phyloP scores from a whole-genome alignment of 2,329 filamentous ascomycete species.

The Elsinoe fawcettii region DNA sequence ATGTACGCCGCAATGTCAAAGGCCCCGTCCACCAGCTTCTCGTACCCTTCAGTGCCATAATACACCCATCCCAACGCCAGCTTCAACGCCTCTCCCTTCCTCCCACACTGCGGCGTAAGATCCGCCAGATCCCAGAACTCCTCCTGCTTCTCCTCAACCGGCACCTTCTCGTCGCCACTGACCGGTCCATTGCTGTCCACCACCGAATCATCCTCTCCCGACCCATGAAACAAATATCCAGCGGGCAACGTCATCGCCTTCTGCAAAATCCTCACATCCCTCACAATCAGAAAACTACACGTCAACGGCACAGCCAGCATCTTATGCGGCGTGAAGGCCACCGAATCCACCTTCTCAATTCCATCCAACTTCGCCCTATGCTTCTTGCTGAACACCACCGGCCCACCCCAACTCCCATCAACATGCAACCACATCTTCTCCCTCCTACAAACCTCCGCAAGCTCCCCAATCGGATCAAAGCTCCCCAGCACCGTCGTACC shows the following conservation, averaged over 20 bases:
- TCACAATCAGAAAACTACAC: slow-evolving; percentile 78
- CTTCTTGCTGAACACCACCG: slow-evolving; percentile 65
- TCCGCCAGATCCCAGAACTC: slow-evolving; percentile 87
- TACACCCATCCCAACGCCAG: slow-evolving; percentile 84
- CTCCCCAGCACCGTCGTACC: slow-evolving; percentile 89
- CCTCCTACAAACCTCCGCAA: slow-evolving; percentile 61
- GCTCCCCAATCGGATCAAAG: slow-evolving; percentile 69
- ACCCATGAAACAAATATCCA: slow-evolving; percentile 56
- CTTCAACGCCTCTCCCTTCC: slow-evolving; percentile 78
- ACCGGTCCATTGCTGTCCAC: slow-evolving; percentile 21
- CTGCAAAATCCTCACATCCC: slow-evolving; percentile 70
- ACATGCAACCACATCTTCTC: slow-evolving; percentile 85
- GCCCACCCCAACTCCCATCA: slow-evolving; percentile 85
- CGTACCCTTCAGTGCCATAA: slow-evolving; percentile 71
- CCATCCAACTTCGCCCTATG: slow-evolving; percentile 61
- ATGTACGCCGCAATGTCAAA: slow-evolving; percentile 65
- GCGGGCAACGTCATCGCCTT: slow-evolving; percentile 78
- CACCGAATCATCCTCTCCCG: slow-evolving; percentile 32
- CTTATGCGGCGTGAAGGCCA: slow-evolving; percentile 92
- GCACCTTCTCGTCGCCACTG: slow-evolving; percentile 20
- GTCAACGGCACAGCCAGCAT: slow-evolving; percentile 91
- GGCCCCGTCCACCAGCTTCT: slow-evolving; percentile 53
- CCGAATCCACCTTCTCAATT: slow-evolving; percentile 64
- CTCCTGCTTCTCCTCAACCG: slow-evolving; percentile 18
- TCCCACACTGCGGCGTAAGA: slow-evolving; percentile 85